phyloP scores from a whole-genome alignment of 2,329 filamentous ascomycete species.

The Fusarium tupiense region DNA sequence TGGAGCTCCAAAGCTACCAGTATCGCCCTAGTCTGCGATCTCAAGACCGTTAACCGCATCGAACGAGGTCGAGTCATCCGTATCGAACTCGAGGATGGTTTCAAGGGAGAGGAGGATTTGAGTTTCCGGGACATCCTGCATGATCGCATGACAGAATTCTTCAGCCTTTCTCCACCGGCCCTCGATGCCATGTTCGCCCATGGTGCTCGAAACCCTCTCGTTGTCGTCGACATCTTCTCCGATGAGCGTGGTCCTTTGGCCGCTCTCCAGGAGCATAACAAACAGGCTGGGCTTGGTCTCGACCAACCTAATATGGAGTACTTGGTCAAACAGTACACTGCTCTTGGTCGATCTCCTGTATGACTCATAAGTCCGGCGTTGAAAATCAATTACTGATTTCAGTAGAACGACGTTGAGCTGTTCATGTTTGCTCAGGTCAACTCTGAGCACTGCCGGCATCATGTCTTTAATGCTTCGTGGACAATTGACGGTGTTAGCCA shows the following conservation, averaged over 20 bases:
- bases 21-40: constrained; percentile 90
- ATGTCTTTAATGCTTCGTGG: constrained; percentile 98
- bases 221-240: constrained; percentile 78
- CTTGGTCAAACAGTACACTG: constrained; percentile 71
- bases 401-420: constrained; percentile 81
- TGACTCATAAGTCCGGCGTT: constrained; percentile 45
- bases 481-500: constrained; percentile 88
- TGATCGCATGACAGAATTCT: constrained; percentile 95
- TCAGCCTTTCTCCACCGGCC: constrained; percentile 73
- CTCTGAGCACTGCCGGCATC: constrained; percentile 87
- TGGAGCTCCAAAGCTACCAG: constrained; percentile 98
- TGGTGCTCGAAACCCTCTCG: constrained; percentile 67
- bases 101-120: constrained; percentile 58
- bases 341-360: constrained; percentile 64
- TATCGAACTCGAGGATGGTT: constrained; percentile 65
- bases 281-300: constrained; percentile 82
- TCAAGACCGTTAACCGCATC: constrained; percentile 79
- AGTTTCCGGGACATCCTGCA: constrained; percentile 76
- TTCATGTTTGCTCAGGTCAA: constrained; percentile 99
- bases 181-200: constrained; percentile 83
- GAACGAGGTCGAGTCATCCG: constrained; percentile 87
- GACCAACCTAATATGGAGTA: constrained; percentile 93
- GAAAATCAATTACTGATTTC: constrained; percentile 34
- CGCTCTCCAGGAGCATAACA: constrained; percentile 84
- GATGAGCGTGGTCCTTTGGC: constrained; percentile 72